phyloP scores from a whole-genome alignment of 805 yeast genomes.

The Spathaspora gorwiae region DNA sequence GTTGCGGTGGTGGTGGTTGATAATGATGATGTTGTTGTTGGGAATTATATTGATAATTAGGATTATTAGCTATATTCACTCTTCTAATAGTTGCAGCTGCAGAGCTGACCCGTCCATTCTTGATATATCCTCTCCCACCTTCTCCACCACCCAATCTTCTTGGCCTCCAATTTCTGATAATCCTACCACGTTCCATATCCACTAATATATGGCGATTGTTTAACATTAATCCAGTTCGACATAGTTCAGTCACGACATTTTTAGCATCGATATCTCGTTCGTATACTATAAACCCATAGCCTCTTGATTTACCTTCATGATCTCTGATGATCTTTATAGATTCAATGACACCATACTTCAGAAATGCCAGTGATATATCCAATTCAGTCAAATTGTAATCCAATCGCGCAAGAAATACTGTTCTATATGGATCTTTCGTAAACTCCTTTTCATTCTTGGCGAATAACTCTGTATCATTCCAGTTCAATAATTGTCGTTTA shows the following conservation, averaged over 20 bases:
- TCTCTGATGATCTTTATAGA: conserved; percentile 37
- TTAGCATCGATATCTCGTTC: conserved; percentile 55
- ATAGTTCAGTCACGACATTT: conserved; percentile 55
- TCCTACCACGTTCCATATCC: conserved; percentile 68
- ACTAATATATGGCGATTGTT: conserved; percentile 56
- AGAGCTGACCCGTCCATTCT: conserved; percentile 21
- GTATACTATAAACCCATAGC: conserved; percentile 81
- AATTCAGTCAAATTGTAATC: conserved; percentile 61
- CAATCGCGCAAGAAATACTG: conserved; percentile 74
- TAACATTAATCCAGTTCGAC: conserved; percentile 37
- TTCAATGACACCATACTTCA: conserved; percentile 68
- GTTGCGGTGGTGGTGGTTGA: conserved; percentile 8
- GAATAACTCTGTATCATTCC: conserved; percentile 30
- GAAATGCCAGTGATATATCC: conserved; percentile 60
- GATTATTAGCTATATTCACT: conserved; percentile 14
- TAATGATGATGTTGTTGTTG: conserved; percentile 1
- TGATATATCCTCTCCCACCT: conserved; percentile 75
- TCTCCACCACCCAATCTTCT: conserved; percentile 83
- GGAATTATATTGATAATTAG: background rate
- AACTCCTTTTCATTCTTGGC: conserved; percentile 21
- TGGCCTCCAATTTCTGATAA: conserved; percentile 66
- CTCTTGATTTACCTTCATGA: conserved; percentile 51
- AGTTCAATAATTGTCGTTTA: conserved; percentile 24
- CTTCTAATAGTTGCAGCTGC: conserved; percentile 34
- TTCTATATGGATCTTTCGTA: conserved; percentile 62